Conservation (phyloP, 768 basidiomycete species). For the Xerocomus brunneocitrinus region DNA sequence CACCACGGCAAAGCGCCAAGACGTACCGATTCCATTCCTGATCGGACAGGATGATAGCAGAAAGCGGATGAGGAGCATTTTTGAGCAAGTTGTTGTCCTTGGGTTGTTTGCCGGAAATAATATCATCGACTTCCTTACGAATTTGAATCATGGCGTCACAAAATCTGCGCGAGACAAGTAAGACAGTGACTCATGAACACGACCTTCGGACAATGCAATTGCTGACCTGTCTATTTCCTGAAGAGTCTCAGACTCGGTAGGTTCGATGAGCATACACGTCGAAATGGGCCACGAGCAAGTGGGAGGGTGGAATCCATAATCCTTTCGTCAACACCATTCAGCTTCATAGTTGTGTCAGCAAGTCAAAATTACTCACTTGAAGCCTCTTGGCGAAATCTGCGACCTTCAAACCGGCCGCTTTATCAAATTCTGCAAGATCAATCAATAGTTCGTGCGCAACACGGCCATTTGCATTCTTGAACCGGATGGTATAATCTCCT, state of each 20-base stretch:
- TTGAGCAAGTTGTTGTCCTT: slow-evolving; percentile 88
- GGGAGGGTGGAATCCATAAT: slow-evolving; percentile 93
- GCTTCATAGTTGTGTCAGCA: background rate
- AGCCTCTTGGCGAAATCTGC: slow-evolving; percentile 95
- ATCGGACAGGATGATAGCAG: slow-evolving; percentile 65
- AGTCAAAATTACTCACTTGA: slow-evolving; percentile 50
- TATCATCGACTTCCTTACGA: slow-evolving; percentile 83
- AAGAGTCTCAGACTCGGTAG: slow-evolving; percentile 92
- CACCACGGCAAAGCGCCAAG: background rate
- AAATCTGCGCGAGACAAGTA: slow-evolving; percentile 50
- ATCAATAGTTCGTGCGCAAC: slow-evolving; percentile 96
- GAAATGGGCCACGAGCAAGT: slow-evolving; percentile 98
- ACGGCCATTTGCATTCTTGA: slow-evolving; percentile 84
- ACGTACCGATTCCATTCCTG: slow-evolving; percentile 82
- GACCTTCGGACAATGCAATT: background rate
- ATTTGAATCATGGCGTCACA: slow-evolving; percentile 99
- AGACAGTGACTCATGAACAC: background rate
- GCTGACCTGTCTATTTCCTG: slow-evolving; percentile 84
- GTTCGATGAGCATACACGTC: slow-evolving; percentile 97
- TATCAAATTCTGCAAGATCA: slow-evolving; percentile 94
- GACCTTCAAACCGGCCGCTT: slow-evolving; percentile 84
- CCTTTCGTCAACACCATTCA: slow-evolving; percentile 36
- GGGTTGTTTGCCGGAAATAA: slow-evolving; percentile 82
- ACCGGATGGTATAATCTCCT: slow-evolving; percentile 80
- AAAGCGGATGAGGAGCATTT: slow-evolving; percentile 90